These are phyloP conservation scores for Phellopilus nigrolimitatus DNA, from an alignment of 1,284 basidiomycete genomes.

Conservation along the genomic window DNA sequence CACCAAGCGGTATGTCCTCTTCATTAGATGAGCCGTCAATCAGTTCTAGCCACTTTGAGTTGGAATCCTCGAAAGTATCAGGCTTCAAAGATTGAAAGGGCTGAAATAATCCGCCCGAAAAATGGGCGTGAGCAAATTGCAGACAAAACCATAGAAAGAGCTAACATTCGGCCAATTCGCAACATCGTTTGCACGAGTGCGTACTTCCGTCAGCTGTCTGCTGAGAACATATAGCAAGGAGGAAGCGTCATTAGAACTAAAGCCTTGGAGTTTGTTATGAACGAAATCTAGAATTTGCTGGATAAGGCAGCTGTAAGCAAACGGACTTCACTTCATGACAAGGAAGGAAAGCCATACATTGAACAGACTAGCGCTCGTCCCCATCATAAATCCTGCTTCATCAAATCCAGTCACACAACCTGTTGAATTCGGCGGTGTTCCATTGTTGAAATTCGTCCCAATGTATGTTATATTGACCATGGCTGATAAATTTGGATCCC, in stretches of 20 bases:
- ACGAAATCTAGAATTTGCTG: conserved; percentile 46
- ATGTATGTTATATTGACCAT: conserved; percentile 53
- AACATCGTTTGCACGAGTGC: conserved; percentile 51
- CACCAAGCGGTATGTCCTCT: conserved; percentile 64
- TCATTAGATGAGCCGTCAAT: conserved; percentile 55
- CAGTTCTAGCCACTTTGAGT: conserved; percentile 46
- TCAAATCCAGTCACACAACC: conserved; percentile 22
- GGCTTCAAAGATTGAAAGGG: conserved; percentile 48
- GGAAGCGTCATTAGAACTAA: conserved; percentile 34
- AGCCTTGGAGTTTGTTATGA: conserved; percentile 37
- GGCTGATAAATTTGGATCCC: conserved; percentile 55
- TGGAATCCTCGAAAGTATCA: conserved; percentile 38
- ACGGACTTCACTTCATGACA: too few species aligned
- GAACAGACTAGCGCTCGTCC: conserved; percentile 4
- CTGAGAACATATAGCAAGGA: conserved; percentile 41
- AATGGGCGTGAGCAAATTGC: too few species aligned
- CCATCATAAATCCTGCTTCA: conserved; percentile 4
- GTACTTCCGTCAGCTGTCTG: conserved; percentile 42
- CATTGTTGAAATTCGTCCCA: conserved; percentile 53
- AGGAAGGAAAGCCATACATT: not conserved
- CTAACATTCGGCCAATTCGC: conserved; percentile 61
- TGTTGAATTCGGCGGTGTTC: conserved; percentile 42
- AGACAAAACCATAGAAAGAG: too few species aligned
- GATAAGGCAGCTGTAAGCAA: not conserved
- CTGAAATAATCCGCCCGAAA: conserved; percentile 26